Conservation (phyloP, 176 grass and related monocot genomes). For the Cocos nucifera region DNA sequence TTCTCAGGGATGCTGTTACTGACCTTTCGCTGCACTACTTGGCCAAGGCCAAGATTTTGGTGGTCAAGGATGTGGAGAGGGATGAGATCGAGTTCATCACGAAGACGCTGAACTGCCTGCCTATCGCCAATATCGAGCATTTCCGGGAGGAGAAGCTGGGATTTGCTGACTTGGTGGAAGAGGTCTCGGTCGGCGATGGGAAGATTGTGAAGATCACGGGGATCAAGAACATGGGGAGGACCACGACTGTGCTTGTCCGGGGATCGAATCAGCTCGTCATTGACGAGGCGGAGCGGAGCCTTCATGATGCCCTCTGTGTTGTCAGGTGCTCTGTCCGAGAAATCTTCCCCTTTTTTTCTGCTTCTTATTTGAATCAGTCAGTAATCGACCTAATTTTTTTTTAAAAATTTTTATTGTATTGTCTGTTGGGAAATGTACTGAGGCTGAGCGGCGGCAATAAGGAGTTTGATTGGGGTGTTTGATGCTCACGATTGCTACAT, state of each 20-base stretch:
- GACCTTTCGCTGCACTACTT: conserved; percentile 90
- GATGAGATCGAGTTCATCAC: conserved; percentile 96
- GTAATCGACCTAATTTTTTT: too few species aligned
- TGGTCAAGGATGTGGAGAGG: conserved; percentile 88
- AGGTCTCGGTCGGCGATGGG: conserved; percentile 67
- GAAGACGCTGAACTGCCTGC: conserved; percentile 83
- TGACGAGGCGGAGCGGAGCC: conserved; percentile 88
- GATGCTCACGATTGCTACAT: too few species aligned
- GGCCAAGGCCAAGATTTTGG: conserved; percentile 79
- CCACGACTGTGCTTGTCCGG: conserved; percentile 64
- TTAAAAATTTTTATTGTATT: too few species aligned
- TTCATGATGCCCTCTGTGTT: conserved; percentile 91
- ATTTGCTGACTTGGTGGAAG: conserved; percentile 70
- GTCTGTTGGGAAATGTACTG: too few species aligned
- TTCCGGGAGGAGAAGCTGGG: conserved; percentile 87
- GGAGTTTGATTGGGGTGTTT: too few species aligned
- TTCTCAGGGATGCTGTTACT: conserved; percentile 79
- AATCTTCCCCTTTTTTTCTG: too few species aligned
- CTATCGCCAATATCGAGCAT: conserved; percentile 91
- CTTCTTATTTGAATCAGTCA: too few species aligned
- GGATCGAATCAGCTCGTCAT: conserved; percentile 84
- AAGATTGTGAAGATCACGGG: conserved; percentile 78
- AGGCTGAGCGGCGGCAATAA: too few species aligned
- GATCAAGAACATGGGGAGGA: conserved; percentile 81
- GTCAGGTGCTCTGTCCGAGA: conserved; percentile 40